A percentile compares a stretch with the other conserved stretches of the same genome.
These are phyloP conservation scores for Linaria vulgaris DNA, from an alignment of 257 asterid genomes.

Conservation along the genomic window DNA sequence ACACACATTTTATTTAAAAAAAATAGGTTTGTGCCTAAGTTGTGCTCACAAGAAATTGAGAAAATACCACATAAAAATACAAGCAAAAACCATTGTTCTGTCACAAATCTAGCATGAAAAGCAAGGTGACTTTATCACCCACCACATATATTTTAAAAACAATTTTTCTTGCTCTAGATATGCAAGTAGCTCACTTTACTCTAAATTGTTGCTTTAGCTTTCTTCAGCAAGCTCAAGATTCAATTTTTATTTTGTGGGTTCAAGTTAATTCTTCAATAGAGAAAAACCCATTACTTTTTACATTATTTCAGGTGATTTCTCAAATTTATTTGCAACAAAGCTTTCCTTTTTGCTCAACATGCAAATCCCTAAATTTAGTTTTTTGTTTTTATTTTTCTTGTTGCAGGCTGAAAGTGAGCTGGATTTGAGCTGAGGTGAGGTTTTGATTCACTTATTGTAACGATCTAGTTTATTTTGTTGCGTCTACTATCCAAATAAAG, in stretches of 20 bases:
- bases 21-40: background rate
- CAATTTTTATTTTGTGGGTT: background rate
- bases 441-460: slow-evolving; percentile 11
- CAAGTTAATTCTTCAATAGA: background rate
- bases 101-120: slow-evolving; percentile 18
- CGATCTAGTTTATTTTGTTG: slow-evolving; percentile 26
- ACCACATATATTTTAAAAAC: slow-evolving; percentile 7
- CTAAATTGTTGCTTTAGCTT: background rate
- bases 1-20: background rate
- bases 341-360: background rate
- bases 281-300: background rate
- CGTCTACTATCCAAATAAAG: background rate
- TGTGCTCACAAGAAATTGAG: slow-evolving; percentile 24
- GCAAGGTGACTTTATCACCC: slow-evolving; percentile 10
- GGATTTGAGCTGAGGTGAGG: slow-evolving; percentile 27
- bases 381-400: slow-evolving; percentile 10
- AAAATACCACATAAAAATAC: slow-evolving; percentile 16
- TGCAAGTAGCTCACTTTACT: slow-evolving; percentile 24
- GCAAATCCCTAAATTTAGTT: slow-evolving; percentile 7
- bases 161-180: slow-evolving; percentile 15
- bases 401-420: slow-evolving; percentile 16
- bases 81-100: slow-evolving; percentile 18
- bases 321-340: background rate
- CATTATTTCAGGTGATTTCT: background rate
- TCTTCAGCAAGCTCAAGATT: slow-evolving; percentile 10